Evolutionary conservation across 1,284 basidiomycete species (phyloP).

Genomic region (Coniferiporia sulphurascens): DNA sequence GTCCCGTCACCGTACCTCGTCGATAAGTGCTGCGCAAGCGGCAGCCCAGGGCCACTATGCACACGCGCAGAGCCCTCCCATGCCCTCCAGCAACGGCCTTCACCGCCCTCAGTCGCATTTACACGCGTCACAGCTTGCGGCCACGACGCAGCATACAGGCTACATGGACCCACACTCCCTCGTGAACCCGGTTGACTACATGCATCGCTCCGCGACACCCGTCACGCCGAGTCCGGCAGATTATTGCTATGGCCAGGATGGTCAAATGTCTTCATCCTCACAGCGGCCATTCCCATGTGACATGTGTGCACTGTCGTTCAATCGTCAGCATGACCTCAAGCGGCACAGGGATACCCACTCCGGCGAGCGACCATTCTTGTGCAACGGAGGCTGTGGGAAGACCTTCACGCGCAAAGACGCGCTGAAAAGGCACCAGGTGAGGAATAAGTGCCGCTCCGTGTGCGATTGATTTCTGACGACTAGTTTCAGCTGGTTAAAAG

Average conservation of each 20-base stretch:
- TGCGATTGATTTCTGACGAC: constrained; percentile 19
- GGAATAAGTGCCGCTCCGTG: constrained; percentile 20
- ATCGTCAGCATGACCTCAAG: constrained; percentile 76
- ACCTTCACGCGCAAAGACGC: constrained; percentile 81
- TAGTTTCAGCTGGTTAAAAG: constrained; percentile 62
- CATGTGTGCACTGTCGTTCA: constrained; percentile 75
- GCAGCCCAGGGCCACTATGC: constrained; percentile 5
- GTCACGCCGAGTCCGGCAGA: constrained; percentile 3
- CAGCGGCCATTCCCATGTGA: constrained; percentile 70
- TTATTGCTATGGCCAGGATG: constrained; percentile 14
- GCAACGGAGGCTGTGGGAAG: constrained; percentile 77
- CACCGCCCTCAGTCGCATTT: constrained; percentile 6
- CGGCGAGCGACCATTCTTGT: constrained; percentile 74
- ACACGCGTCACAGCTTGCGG: neutral
- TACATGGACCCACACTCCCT: constrained; percentile 3
- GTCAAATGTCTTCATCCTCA: constrained; percentile 61
- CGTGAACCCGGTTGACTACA: constrained; percentile 3
- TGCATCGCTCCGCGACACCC: constrained; percentile 3
- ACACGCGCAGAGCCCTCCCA: constrained; percentile 4
- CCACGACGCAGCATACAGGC: neutral
- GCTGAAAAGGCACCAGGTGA: constrained; percentile 73
- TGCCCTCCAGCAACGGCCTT: constrained; percentile 1
- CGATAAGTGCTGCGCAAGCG: constrained; percentile 5
- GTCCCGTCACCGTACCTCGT: constrained; percentile 13
- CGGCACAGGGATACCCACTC: constrained; percentile 77